phyloP scores from a whole-genome alignment of 2,329 filamentous ascomycete species.

The Trichophyton schoenleinii region DNA sequence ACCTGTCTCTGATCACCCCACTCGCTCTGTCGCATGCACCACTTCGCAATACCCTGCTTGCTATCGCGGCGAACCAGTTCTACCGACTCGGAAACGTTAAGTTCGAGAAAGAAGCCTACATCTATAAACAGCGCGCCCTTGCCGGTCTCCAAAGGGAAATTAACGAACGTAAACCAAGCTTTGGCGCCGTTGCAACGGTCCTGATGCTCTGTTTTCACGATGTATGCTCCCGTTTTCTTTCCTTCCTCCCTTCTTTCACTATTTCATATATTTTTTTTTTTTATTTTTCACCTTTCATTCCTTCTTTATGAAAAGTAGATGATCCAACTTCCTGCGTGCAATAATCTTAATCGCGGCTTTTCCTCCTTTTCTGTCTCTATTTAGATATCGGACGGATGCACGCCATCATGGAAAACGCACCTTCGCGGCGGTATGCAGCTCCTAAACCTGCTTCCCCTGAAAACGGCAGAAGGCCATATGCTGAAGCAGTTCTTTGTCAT shows the following conservation, averaged over 20 bases:
- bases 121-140: slow-evolving; percentile 19
- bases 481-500: slow-evolving; percentile 18
- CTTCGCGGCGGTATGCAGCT: slow-evolving; percentile 20
- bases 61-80: slow-evolving; percentile 21
- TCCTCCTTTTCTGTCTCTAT: neutral
- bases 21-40: slow-evolving; percentile 16
- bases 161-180: slow-evolving; percentile 12
- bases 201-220: slow-evolving; percentile 27
- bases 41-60: slow-evolving; percentile 19
- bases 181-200: slow-evolving; percentile 20
- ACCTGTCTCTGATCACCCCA: slow-evolving; percentile 18
- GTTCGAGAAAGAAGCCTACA: slow-evolving; percentile 17
- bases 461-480: slow-evolving; percentile 13
- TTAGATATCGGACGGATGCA: slow-evolving; percentile 23
- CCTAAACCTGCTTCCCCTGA: slow-evolving; percentile 12
- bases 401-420: slow-evolving; percentile 23
- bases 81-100: slow-evolving; percentile 17
- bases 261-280: too few relatives aligned
- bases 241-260: neutral
- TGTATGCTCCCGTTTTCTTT: slow-evolving; percentile 9
- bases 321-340: neutral
- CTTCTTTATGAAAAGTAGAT: neutral
- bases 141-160: slow-evolving; percentile 18
- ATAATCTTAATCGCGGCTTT: slow-evolving; percentile 3
- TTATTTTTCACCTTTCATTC: too few relatives aligned